Evolutionary conservation across 352 stramenopile species (phyloP), one percentile per base, ranked within the genome.

Genomic region (Globisporangium okanoganense): DNA sequence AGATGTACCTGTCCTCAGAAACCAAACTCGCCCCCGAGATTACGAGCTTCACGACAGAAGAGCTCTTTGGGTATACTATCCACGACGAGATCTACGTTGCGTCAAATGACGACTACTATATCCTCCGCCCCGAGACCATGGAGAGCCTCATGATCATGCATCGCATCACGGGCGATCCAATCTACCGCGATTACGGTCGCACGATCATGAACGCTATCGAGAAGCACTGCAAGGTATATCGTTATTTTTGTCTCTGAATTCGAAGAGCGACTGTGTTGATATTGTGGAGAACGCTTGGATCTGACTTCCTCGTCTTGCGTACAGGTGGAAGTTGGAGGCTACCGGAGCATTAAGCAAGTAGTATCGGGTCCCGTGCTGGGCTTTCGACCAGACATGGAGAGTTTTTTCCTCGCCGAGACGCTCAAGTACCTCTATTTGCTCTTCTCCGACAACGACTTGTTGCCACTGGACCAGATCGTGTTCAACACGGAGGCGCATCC

Each of bases 371-470:
- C 59, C 6, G 55, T 61, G n/a, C 52, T 56, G 24, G 72, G 66
- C 12, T 70, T 75, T n/a, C 56, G 65, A 1, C 56, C 49, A 5
- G 67, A 72, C 0, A 96, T 96, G 85, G 83, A 94, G 43, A 96
- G 82, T 27, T 97, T 92, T 53, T 97, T 97, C 67, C 49, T 97
- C 44, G 86, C 81, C n/a, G 89, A 97, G 75, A 97, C 92, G 40
- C 73, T 97, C 65, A 98, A 97, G 70, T 98, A 97, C 63, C 74
- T 97, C 13, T 97, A 91, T 57, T 61, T 97, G 62, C 75, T 97
- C 29, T 96, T 96, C 65, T 85, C 73, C 27, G 79, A 90, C 36
- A 79, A 87, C 36, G 67, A 85, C 29, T 44, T 92, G 35, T 48
- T 96, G 14, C 61, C 75, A 6, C 71, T 96, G 27, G 70, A 96